phyloP scores from a whole-genome alignment of 2,329 filamentous ascomycete genomes.

The Ilyonectria destructans region DNA sequence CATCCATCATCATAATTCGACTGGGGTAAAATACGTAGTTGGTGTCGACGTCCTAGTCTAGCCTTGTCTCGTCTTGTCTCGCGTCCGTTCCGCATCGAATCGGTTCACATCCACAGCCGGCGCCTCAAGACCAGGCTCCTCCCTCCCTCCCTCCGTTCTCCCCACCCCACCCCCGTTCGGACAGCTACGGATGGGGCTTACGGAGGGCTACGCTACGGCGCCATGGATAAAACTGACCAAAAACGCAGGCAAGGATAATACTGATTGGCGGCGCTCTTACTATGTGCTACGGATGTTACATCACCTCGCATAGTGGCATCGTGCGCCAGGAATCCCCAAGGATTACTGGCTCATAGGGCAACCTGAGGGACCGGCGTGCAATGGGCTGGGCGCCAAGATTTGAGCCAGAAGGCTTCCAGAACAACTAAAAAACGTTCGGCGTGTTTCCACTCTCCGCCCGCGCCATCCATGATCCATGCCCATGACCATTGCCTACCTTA shows the following conservation, averaged over 20 bases:
- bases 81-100: constrained; percentile 4
- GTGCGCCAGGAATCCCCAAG: constrained; percentile 25
- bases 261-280: constrained; percentile 26
- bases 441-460: constrained; percentile 30
- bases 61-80: not conserved
- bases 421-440: constrained; percentile 36
- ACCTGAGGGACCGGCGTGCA: constrained; percentile 16
- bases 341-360: constrained; percentile 29
- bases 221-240: constrained; percentile 2
- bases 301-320: constrained; percentile 41
- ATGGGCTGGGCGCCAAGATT: constrained; percentile 18
- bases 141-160: constrained; percentile 5
- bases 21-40: not conserved
- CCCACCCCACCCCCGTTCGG: constrained; percentile 13
- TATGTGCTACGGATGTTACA: constrained; percentile 20
- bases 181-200: not conserved
- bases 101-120: not conserved
- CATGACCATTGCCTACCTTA: not conserved
- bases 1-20: constrained; percentile 20
- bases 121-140: constrained; percentile 4
- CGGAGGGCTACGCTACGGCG: not conserved
- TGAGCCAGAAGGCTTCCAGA: constrained; percentile 48
- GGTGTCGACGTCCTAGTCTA: not conserved
- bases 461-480: not conserved
- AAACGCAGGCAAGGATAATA: constrained; percentile 31